Base-by-base conservation (phyloP, 2,329 filamentous ascomycete species). In the Fusarium anguioides region DNA sequence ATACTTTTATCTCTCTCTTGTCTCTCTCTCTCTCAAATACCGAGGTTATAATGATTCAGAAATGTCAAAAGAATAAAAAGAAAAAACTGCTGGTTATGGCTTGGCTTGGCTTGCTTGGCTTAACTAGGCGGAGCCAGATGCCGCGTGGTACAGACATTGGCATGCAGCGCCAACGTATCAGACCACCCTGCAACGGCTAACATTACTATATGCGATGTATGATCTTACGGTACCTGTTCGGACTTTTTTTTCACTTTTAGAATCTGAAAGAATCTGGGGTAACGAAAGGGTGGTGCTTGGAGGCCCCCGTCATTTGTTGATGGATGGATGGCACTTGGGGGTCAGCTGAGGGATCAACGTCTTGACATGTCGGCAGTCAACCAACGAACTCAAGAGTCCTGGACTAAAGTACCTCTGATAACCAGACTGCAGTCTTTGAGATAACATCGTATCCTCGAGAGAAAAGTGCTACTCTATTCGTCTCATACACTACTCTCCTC, bases 71-170 rank as follows among this genome's bases (percentile, higher is more conserved):
- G 6, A 15, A 26, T 26, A 21, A 27, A 23, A 29, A 8, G 21
- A 5, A 62, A 41, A 62, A 57, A 29, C 49, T 57, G 33, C 33
- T 44, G 31, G 29, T n/a, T 21, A 5, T 45, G 37, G 50, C 49
- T 63, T 63, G 42, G 50, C 60, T 57, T 41, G 21, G 50, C 58
- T 63, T 62, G 49, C 59, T 57, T 36, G 20, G n/a, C n/a, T n/a
- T n/a, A n/a, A n/a, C 20, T 37, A 18, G 24, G 27, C 35, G 40
- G 12, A 31, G 31, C 23, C 12, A 42, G 33, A 55, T 61, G 47
- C 23, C 26, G 36, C 36, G 18, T 56, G 55, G 44, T 44, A 60
- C 23, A 15, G 15, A 24, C 26, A 56, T 48, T 62, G 59, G 49
- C 48, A 33, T 63, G 58, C 49, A 57, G 27, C 56, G 24, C 17